A percentile compares a stretch with the other conserved stretches of the same genome.
These are phyloP conservation scores for Myrmaecium sp. DNA, from an alignment of 2,329 filamentous ascomycete genomes.

Conservation along the genomic window DNA sequence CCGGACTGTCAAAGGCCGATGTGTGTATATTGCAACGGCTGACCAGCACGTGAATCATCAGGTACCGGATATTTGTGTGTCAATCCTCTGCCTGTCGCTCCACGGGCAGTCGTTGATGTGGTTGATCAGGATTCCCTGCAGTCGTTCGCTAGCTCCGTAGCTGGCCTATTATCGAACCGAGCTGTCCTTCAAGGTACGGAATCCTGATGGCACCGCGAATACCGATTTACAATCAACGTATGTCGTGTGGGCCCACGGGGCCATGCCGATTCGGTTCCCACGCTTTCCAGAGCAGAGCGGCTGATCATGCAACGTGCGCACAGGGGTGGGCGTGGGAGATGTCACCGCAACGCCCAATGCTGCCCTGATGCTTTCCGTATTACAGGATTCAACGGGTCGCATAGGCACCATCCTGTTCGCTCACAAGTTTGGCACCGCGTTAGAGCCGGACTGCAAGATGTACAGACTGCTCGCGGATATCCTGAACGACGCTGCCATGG, in stretches of 20 bases:
- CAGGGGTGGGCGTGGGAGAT: constrained; percentile 69
- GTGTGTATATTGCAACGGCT: too few species aligned
- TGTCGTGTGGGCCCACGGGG: too few species aligned
- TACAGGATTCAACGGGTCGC: constrained; percentile 67
- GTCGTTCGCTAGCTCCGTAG: constrained; percentile 71
- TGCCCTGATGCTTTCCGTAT: constrained; percentile 64
- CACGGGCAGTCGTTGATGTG: neutral
- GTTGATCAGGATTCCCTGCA: constrained; percentile 56
- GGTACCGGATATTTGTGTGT: constrained; percentile 52
- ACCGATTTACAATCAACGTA: too few species aligned
- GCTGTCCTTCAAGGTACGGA: constrained; percentile 63
- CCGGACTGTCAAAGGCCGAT: too few species aligned
- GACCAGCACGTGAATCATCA: constrained; percentile 12
- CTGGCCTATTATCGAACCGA: constrained; percentile 60
- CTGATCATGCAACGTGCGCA: neutral
- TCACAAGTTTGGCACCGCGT: constrained; percentile 60
- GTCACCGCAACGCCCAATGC: constrained; percentile 61
- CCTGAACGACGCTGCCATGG: constrained; percentile 73
- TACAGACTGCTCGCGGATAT: constrained; percentile 77
- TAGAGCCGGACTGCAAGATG: constrained; percentile 81
- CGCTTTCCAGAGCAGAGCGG: neutral
- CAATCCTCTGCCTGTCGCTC: constrained; percentile 1
- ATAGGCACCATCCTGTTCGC: constrained; percentile 78
- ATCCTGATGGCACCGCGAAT: too few species aligned
- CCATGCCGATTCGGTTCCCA: too few species aligned